These are phyloP conservation scores for Penstemon davidsonii DNA, from an alignment of 257 asterid genomes.

Conservation along the genomic window DNA sequence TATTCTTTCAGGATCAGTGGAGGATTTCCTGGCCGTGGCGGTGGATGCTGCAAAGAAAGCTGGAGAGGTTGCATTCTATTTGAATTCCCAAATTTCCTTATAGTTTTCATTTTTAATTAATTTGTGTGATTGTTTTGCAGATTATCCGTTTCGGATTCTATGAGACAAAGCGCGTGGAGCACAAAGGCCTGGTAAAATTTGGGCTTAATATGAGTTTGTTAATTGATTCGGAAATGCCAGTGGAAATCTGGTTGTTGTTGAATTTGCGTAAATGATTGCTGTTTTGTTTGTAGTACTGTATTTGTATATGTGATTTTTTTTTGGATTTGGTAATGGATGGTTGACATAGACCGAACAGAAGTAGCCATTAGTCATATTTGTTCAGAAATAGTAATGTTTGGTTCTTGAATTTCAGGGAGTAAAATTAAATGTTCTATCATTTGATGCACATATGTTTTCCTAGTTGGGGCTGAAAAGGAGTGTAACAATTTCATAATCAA, in stretches of 20 bases:
- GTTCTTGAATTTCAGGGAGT: no score
- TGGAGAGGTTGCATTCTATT: slow-evolving; percentile 54
- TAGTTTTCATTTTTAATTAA: background rate
- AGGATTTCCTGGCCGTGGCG: slow-evolving; percentile 61
- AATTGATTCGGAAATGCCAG: background rate
- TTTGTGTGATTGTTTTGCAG: slow-evolving; percentile 30
- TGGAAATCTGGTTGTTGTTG: no score
- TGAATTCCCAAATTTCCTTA: background rate
- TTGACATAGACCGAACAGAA: no score
- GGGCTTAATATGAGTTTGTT: background rate
- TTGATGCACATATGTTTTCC: no score
- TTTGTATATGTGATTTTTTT: background rate
- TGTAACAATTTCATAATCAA: no score
- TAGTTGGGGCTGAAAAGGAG: no score
- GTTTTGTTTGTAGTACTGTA: no score
- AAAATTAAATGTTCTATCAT: no score
- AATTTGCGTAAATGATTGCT: no score
- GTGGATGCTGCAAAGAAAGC: slow-evolving; percentile 73
- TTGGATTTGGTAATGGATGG: slow-evolving; percentile 2
- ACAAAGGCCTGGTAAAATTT: slow-evolving; percentile 57
- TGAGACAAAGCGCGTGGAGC: slow-evolving; percentile 64
- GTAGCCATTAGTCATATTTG: no score
- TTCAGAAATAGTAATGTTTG: no score
- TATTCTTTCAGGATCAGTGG: slow-evolving; percentile 44
- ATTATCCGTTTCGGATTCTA: slow-evolving; percentile 58